Conservation (phyloP, 257 asterid species). For the Agastache rugosa region DNA sequence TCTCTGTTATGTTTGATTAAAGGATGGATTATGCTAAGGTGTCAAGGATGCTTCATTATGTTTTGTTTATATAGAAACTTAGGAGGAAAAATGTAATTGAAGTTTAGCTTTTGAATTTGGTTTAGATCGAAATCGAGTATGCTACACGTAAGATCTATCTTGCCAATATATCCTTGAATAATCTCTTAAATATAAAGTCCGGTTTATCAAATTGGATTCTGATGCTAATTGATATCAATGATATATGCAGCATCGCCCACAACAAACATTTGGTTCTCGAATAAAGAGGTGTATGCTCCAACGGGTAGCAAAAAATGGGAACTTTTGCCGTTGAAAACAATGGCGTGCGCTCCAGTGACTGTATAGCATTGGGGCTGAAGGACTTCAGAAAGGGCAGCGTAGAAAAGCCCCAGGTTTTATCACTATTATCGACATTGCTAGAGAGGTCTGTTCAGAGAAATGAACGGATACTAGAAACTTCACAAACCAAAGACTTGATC, state of each 20-base stretch:
- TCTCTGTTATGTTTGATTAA: neutral
- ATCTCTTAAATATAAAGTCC: neutral
- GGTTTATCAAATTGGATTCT: neutral
- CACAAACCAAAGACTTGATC: constrained; percentile 55
- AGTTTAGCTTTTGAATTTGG: neutral
- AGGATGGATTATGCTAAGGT: neutral
- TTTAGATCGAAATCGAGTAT: too few species aligned
- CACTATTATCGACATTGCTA: constrained; percentile 66
- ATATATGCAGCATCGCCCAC: constrained; percentile 44
- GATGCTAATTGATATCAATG: constrained; percentile 10
- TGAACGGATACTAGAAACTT: constrained; percentile 57
- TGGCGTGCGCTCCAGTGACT: constrained; percentile 46
- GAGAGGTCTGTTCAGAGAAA: constrained; percentile 69
- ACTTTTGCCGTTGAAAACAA: constrained; percentile 55
- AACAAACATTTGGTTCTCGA: constrained; percentile 1
- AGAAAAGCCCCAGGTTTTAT: constrained; percentile 68
- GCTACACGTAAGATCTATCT: too few species aligned
- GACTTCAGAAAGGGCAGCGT: constrained; percentile 50
- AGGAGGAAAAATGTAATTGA: neutral
- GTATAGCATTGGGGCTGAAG: constrained; percentile 61
- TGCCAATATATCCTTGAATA: neutral
- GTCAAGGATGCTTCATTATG: neutral
- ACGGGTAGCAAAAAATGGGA: constrained; percentile 51
- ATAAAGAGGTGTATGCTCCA: constrained; percentile 27
- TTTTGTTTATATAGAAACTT: neutral